These are phyloP conservation scores for Aciculosporium take DNA, from an alignment of 2,329 filamentous ascomycete genomes.

Conservation along the genomic window DNA sequence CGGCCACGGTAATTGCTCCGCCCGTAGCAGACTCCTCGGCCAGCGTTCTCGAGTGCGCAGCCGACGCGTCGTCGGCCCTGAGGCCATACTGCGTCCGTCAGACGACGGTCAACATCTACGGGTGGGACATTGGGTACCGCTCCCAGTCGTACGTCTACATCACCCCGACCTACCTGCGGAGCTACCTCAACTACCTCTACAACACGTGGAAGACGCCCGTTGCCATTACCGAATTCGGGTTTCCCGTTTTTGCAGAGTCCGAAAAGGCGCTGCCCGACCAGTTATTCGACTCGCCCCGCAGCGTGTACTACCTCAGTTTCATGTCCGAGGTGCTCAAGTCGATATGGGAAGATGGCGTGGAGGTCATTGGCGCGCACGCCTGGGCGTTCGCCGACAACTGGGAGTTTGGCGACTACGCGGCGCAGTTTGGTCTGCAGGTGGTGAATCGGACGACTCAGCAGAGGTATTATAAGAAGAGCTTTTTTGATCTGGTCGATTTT, in stretches of 20 bases:
- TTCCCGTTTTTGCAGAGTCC: slow-evolving; percentile 35
- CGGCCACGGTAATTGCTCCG: too few species aligned
- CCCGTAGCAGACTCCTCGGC: slow-evolving; percentile 16
- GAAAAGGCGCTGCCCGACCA: slow-evolving; percentile 31
- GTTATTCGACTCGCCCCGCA: slow-evolving; percentile 37
- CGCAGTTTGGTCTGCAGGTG: slow-evolving; percentile 41
- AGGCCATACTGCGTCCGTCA: slow-evolving; percentile 40
- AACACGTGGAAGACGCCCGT: slow-evolving; percentile 40
- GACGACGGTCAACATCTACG: slow-evolving; percentile 29
- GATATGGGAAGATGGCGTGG: slow-evolving; percentile 40
- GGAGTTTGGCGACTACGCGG: slow-evolving; percentile 33
- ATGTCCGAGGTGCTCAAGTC: slow-evolving; percentile 39
- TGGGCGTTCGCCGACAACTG: slow-evolving; percentile 41
- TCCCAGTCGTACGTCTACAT: slow-evolving; percentile 43
- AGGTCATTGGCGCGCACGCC: slow-evolving; percentile 38
- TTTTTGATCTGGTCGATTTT: slow-evolving; percentile 43
- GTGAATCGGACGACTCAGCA: slow-evolving; percentile 39
- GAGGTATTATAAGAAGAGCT: slow-evolving; percentile 39
- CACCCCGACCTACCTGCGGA: slow-evolving; percentile 42
- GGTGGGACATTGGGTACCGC: slow-evolving; percentile 45
- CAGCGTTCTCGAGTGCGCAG: slow-evolving; percentile 33
- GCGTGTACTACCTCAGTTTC: slow-evolving; percentile 39
- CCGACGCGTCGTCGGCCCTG: slow-evolving; percentile 27
- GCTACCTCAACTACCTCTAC: slow-evolving; percentile 41
- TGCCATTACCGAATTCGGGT: slow-evolving; percentile 41